Evolutionary conservation across 129 eudicot genomes (phyloP), one percentile per base, ranked within the genome.

Genomic region (Pulicaria dysenterica): DNA sequence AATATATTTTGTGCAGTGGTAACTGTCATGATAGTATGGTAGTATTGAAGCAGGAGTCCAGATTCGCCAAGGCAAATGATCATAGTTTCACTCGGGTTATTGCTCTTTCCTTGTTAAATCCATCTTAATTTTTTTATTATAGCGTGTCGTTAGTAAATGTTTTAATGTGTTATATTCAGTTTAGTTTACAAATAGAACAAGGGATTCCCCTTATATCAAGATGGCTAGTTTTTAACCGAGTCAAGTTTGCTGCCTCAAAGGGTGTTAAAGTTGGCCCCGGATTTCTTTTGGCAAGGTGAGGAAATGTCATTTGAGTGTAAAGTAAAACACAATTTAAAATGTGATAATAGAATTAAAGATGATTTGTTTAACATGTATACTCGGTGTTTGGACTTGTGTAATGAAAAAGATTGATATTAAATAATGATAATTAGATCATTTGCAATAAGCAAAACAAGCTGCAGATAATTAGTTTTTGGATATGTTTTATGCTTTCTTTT

Each of bases 101-200:
- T 60, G 7, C 64, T 65, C 53, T 61, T 51, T 73, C 31, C 13
- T 80, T 76, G 41, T 42, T 63, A 38, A 73, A 66, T 62, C 34
- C 16, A 57, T 12, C 51, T 55, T 12, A 19, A 37, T 7, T 55
- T 34, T 58, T 42, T 5, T 8, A 50, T 36, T 7, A 10, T 57
- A 0, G 14, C 66, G 50, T 72, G 43, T 14, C 56, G 51, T 12
- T 60, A 36, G 58, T 77, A 9, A 16, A 15, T 34, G n/a, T 46
- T 24, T 67, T 7, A 31, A 70, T 15, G 10, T 70, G 62, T 46
- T 78, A 5, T 73, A 17, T 90, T 60, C 88, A 94, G 99, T 85
- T 88, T 73, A 88, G 81, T 77, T 39, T 90, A 81, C 99, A 90
- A 77, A 94, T 94, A 67, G 99, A 94, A 77, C 97, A 94, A 86